Conservation (phyloP, 208 protist species). For the Naegleria lovaniensis region DNA sequence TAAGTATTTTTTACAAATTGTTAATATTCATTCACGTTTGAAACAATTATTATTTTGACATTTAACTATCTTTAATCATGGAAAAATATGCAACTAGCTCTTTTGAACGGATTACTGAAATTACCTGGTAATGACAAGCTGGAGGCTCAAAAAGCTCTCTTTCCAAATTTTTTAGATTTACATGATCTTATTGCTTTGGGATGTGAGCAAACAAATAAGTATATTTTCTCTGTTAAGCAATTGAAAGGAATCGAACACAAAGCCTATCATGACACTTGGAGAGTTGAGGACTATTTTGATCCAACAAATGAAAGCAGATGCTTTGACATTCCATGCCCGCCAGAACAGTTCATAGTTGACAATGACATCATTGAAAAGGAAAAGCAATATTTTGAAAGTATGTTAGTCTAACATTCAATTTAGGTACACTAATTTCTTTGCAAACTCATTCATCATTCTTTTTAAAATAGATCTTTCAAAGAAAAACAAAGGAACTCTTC, state of each 20-base stretch:
- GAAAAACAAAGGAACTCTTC: not conserved
- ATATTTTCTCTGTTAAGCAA: not conserved
- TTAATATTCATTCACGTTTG: too few species aligned
- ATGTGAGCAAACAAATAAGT: not conserved
- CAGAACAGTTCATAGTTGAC: not conserved
- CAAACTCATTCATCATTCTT: too few species aligned
- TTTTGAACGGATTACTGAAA: not conserved
- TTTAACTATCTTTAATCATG: too few species aligned
- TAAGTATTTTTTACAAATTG: not conserved
- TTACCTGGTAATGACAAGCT: not conserved
- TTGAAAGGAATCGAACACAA: not conserved
- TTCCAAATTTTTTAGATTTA: not conserved
- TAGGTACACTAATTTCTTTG: too few species aligned
- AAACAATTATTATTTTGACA: too few species aligned
- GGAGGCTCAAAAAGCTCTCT: not conserved
- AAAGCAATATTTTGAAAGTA: not conserved
- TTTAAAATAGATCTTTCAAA: not conserved
- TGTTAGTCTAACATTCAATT: too few species aligned
- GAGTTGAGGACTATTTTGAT: conserved; percentile 22
- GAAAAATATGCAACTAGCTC: not conserved
- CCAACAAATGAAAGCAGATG: not conserved
- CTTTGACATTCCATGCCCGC: conserved; percentile 8
- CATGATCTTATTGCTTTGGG: not conserved
- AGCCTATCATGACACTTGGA: not conserved
- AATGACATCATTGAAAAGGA: not conserved